Evolutionary conservation across 2,329 filamentous ascomycete genomes (phyloP), one percentile per base, ranked within the genome.

Genomic region (Scleromitrula shiraiana): DNA sequence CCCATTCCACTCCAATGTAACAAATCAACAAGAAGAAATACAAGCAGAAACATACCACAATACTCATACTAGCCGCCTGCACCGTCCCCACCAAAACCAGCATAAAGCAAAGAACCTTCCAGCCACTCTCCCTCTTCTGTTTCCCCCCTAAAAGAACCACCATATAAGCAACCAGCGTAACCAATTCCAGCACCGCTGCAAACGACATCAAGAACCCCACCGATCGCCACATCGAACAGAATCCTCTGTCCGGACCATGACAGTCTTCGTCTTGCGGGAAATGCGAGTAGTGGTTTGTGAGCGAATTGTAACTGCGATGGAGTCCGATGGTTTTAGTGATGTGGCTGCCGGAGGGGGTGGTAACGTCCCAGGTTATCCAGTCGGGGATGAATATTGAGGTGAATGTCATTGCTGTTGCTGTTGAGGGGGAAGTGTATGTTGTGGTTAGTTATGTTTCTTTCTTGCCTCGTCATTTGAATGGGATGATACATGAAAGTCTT

Each of bases 191-290:
- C n/a, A 95, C 81, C 30, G 88, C 78, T 7, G 85, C 78, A 59
- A 96, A 86, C 44, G 83, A 86, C 70, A 95, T 88, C 55, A 95
- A 68, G 68, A 96, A 97, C 20, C 87, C 89, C 29, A 88, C 82
- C 22, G 56, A 53, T 54, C 59, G 91, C 93, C 91, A 98, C 76
- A 94, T 85, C 59, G 82, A 85, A 72, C 93, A 97, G 69, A 97
- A 96, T 61, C 82, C 80, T 43, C 80, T 75, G 44, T 79, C 76
- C 3, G 42, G 38, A 9, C 51, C 56, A 29, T 53, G 41, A 67
- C 87, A 91, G 63, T 88, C 82, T 49, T 77, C 72, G 46, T 76
- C 69, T 54, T 75, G 72, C 3, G 88, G 88, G 65, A 89, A 93
- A 26, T 71, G 68, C 20, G 72, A 71, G 65, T 85, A 90, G 39